phyloP scores from a whole-genome alignment of 805 yeast species.

The Saturnispora diversa region DNA sequence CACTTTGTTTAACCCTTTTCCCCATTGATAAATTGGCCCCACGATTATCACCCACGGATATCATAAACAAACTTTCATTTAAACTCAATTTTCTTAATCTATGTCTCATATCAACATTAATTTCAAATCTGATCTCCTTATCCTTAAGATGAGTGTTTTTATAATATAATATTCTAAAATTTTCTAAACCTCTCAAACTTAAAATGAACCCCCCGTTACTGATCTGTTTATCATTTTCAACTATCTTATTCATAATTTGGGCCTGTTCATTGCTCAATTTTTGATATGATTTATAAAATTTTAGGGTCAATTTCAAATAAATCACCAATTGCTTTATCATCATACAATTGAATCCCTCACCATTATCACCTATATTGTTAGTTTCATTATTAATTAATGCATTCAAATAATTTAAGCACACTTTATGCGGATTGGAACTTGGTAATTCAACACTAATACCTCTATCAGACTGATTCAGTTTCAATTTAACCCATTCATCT shows the following conservation, averaged over 20 bases:
- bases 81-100: conserved; percentile 16
- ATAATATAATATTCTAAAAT: conserved; percentile 22
- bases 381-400: conserved; percentile 13
- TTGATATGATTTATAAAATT: conserved; percentile 21
- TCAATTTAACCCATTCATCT: conserved; percentile 24
- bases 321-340: conserved; percentile 24
- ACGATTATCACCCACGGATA: conserved; percentile 18
- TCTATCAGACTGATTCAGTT: conserved; percentile 18
- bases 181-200: conserved; percentile 20
- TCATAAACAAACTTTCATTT: conserved; percentile 19
- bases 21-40: background rate
- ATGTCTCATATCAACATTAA: conserved; percentile 23
- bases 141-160: conserved; percentile 6
- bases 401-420: conserved; percentile 22
- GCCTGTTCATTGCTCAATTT: conserved; percentile 16
- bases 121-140: conserved; percentile 9
- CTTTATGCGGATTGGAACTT: conserved; percentile 25
- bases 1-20: background rate
- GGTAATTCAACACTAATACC: conserved; percentile 25
- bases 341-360: conserved; percentile 13
- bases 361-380: conserved; percentile 11
- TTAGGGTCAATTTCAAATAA: conserved; percentile 26
- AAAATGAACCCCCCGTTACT: conserved; percentile 20
- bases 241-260: conserved; percentile 6
- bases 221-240: conserved; percentile 14